Conservation (phyloP, 2,329 filamentous ascomycete genomes). For the Dothideomycetes sp. region DNA sequence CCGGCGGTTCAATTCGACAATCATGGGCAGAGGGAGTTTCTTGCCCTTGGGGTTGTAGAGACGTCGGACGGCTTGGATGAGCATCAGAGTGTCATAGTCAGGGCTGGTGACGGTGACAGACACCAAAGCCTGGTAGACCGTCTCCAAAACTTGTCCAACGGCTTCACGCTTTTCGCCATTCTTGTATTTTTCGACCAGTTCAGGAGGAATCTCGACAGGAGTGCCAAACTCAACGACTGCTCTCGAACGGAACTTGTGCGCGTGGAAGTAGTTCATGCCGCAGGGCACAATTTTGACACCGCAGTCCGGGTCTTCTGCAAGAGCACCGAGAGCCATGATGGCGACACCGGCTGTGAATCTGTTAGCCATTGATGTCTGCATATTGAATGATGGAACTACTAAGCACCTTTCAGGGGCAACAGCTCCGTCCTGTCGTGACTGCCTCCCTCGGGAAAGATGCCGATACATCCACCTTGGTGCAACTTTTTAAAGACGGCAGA, state of each 20-base stretch:
- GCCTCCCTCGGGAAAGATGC: conserved; percentile 94
- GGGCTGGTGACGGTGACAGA: conserved; percentile 86
- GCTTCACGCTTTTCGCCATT: conserved; percentile 76
- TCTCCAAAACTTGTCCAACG: conserved; percentile 75
- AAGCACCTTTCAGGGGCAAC: conserved; percentile 67
- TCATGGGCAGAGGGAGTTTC: conserved; percentile 82
- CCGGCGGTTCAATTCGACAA: conserved; percentile 87
- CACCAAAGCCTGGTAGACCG: conserved; percentile 73
- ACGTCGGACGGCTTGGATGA: conserved; percentile 86
- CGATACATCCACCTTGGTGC: conserved; percentile 75
- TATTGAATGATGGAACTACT: neutral
- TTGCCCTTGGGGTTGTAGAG: conserved; percentile 92
- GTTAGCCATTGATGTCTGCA: conserved; percentile 20
- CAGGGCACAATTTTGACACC: conserved; percentile 91
- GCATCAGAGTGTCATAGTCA: conserved; percentile 93
- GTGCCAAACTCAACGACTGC: conserved; percentile 92
- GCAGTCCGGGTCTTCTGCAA: conserved; percentile 77
- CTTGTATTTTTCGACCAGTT: conserved; percentile 79
- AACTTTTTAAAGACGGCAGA: conserved; percentile 83
- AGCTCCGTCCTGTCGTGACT: conserved; percentile 91
- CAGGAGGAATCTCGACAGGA: conserved; percentile 72
- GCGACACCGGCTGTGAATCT: conserved; percentile 68
- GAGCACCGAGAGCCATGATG: conserved; percentile 89
- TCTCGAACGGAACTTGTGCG: conserved; percentile 93
- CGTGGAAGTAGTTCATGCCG: conserved; percentile 99